These are phyloP conservation scores for Poa pratensis DNA, from an alignment of 176 grass and related monocot genomes.

Conservation along the genomic window DNA sequence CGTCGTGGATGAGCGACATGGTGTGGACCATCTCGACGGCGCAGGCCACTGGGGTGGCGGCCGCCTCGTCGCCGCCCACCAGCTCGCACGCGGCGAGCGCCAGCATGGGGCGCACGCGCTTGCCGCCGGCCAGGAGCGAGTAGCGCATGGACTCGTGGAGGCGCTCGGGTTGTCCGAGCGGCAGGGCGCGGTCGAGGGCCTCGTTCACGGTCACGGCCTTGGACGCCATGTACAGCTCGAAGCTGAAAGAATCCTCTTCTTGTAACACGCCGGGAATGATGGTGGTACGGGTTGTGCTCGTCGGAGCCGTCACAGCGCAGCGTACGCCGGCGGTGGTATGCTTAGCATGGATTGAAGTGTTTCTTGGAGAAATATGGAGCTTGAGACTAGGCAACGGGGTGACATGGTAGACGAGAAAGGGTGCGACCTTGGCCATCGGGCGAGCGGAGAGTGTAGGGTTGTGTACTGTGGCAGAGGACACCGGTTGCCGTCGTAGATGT, in stretches of 20 bases:
- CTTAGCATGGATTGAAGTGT: not conserved
- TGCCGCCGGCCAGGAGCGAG: constrained; percentile 30
- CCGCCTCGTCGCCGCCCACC: constrained; percentile 12
- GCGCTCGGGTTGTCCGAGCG: not conserved
- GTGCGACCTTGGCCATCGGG: constrained; percentile 7
- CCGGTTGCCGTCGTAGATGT: not conserved
- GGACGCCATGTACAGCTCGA: constrained; percentile 24
- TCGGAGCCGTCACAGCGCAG: not conserved
- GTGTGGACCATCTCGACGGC: constrained; percentile 34
- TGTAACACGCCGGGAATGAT: not conserved
- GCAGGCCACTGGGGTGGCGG: constrained; percentile 9
- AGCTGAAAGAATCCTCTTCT: not conserved
- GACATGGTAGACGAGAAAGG: constrained; percentile 1
- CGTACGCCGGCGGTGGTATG: not conserved
- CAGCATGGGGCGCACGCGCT: constrained; percentile 30
- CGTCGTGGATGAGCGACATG: constrained; percentile 34
- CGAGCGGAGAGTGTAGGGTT: not conserved
- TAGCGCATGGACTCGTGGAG: constrained; percentile 27
- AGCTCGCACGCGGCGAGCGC: constrained; percentile 18
- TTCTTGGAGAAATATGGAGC: not conserved
- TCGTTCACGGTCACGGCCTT: constrained; percentile 13
- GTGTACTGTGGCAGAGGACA: not conserved
- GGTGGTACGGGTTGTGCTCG: not conserved
- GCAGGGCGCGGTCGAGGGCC: constrained; percentile 1
- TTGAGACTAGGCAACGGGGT: constrained; percentile 3